Evolutionary conservation across 371 early-diverging fungal genomes (phyloP).

Genomic region (Mucor circinelloides): DNA sequence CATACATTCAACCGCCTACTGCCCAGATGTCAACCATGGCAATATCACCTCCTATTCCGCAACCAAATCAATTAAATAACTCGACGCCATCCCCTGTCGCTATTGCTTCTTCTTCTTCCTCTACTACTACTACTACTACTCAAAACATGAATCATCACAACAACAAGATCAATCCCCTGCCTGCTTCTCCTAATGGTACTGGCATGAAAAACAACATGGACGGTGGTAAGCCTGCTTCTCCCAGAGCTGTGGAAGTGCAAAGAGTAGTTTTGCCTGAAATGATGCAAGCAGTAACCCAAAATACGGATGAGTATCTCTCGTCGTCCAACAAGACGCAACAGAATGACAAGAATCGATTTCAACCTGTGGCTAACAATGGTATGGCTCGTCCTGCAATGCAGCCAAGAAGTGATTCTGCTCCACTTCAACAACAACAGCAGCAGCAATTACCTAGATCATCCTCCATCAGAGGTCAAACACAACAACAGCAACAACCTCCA

Average conservation of each 20-base stretch:
- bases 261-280: constrained; percentile 24
- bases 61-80: constrained; percentile 6
- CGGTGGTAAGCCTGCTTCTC: constrained; percentile 23
- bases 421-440: not conserved
- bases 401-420: not conserved
- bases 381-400: not conserved
- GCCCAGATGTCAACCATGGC: constrained; percentile 30
- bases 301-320: constrained; percentile 22
- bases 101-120: constrained; percentile 6
- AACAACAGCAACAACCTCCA: constrained; percentile 7
- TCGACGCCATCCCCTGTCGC: not conserved
- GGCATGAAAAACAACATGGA: constrained; percentile 6
- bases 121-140: not conserved
- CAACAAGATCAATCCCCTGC: constrained; percentile 4
- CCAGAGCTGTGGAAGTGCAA: constrained; percentile 28
- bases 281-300: constrained; percentile 39
- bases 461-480: constrained; percentile 3
- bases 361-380: constrained; percentile 2
- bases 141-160: not conserved
- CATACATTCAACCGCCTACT: constrained; percentile 37
- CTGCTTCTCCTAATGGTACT: not conserved
- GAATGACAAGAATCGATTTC: not conserved
- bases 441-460: constrained; percentile 5
- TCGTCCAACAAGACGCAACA: constrained; percentile 3
- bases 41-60: constrained; percentile 19